Conservation (phyloP, 2,329 filamentous ascomycete genomes). For the Nannizzia gypsea region DNA sequence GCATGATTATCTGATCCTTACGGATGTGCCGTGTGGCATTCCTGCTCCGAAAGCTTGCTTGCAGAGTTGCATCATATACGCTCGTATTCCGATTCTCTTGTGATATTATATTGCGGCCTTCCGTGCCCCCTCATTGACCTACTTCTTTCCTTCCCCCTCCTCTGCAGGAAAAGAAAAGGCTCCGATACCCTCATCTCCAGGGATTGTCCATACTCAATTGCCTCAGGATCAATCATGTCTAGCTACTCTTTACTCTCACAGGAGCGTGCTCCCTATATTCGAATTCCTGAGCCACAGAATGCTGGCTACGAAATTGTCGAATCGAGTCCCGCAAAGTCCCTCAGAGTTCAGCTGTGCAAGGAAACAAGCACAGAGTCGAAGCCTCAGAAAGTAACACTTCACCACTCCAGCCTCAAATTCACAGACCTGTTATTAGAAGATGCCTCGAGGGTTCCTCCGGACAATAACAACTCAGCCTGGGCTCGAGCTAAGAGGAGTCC, state of each 20-base stretch:
- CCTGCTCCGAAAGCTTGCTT: background rate
- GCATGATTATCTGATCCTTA: too few species aligned
- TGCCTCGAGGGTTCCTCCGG: slow-evolving; percentile 15
- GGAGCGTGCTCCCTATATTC: slow-evolving; percentile 12
- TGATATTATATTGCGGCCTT: background rate
- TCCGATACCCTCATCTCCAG: too few species aligned
- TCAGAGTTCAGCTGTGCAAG: slow-evolving; percentile 14
- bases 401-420: slow-evolving; percentile 20
- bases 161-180: background rate
- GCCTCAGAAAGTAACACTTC: slow-evolving; percentile 12
- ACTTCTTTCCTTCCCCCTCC: background rate
- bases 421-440: slow-evolving; percentile 20
- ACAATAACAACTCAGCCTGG: slow-evolving; percentile 31
- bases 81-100: background rate
- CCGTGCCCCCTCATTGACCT: background rate
- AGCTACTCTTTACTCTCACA: background rate
- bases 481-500: slow-evolving; percentile 25
- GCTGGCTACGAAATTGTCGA: slow-evolving; percentile 16
- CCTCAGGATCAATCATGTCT: slow-evolving; percentile 4
- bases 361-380: slow-evolving; percentile 13
- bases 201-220: background rate
- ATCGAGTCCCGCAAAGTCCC: slow-evolving; percentile 8
- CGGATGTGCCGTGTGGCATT: too few species aligned
- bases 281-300: slow-evolving; percentile 17
- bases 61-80: background rate